Evolutionary conservation across 2,329 filamentous ascomycete species (phyloP).

Genomic region (Diplodia corticola): DNA sequence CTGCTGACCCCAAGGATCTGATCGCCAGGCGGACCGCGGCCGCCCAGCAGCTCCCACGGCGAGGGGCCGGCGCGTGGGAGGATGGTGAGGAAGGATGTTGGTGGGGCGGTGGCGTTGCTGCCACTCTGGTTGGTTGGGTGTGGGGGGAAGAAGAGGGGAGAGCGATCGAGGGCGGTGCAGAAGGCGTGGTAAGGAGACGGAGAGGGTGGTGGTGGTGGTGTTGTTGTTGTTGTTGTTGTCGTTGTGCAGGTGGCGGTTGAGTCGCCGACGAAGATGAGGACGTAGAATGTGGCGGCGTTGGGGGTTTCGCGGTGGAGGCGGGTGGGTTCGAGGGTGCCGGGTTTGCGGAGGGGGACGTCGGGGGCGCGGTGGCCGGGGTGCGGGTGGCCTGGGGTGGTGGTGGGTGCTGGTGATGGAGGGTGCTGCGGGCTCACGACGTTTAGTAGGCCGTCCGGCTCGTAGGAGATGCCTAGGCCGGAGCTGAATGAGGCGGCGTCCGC

Average conservation of each 20-base stretch:
- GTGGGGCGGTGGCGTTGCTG: background rate
- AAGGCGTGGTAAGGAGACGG: slow-evolving; percentile 26
- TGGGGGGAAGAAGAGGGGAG: background rate
- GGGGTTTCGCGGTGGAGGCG: slow-evolving; percentile 48
- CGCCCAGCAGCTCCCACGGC: background rate
- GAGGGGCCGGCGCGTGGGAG: background rate
- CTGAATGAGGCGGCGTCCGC: slow-evolving; percentile 34
- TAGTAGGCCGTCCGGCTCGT: slow-evolving; percentile 39
- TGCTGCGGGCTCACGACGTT: slow-evolving; percentile 26
- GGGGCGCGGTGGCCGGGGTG: slow-evolving; percentile 49
- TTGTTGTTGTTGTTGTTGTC: too few relatives aligned
- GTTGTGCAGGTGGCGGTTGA: slow-evolving; percentile 28
- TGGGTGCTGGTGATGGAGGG: slow-evolving; percentile 13
- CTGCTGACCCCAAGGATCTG: background rate
- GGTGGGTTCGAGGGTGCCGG: slow-evolving; percentile 47
- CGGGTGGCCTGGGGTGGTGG: slow-evolving; percentile 17
- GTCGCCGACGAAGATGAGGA: slow-evolving; percentile 46
- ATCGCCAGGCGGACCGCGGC: background rate
- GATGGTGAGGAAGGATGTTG: background rate
- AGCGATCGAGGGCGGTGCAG: slow-evolving; percentile 30
- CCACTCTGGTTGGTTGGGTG: background rate
- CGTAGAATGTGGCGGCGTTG: slow-evolving; percentile 46
- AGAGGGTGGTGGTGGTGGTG: slow-evolving; percentile 26
- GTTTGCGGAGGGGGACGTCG: slow-evolving; percentile 49
- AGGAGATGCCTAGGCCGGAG: slow-evolving; percentile 37